A percentile compares a stretch with the other conserved stretches of the same genome.
Evolutionary conservation across 495 filamentous ascomycete species (phyloP).

Genomic region (Usnea hakonensis): DNA sequence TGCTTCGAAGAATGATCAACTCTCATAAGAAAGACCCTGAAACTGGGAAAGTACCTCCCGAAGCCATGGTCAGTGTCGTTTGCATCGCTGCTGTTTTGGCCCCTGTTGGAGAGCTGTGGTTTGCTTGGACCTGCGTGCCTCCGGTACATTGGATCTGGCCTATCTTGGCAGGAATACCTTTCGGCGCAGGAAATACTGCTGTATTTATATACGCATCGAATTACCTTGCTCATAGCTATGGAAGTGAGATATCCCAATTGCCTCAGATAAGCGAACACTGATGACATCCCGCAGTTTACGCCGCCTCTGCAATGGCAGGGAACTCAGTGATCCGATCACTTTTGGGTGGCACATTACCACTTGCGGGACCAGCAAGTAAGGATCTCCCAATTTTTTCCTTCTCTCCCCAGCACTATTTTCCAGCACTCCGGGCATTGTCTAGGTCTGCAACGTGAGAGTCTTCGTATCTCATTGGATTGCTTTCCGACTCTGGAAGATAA

Average conservation of each 20-base stretch:
- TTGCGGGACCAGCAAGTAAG: slow-evolving; percentile 54
- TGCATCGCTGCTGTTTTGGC: slow-evolving; percentile 60
- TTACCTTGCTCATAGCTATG: slow-evolving; percentile 72
- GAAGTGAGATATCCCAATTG: slow-evolving; percentile 28
- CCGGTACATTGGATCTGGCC: slow-evolving; percentile 68
- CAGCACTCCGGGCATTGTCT: background rate
- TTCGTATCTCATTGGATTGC: background rate
- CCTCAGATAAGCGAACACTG: background rate
- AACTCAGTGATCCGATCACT: slow-evolving; percentile 63
- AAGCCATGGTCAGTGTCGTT: slow-evolving; percentile 66
- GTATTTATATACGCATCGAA: slow-evolving; percentile 75
- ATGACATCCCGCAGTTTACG: slow-evolving; percentile 40
- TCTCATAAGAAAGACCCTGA: slow-evolving; percentile 56
- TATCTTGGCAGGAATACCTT: slow-evolving; percentile 69
- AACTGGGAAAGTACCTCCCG: slow-evolving; percentile 60
- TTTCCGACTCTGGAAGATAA: background rate
- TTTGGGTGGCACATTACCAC: slow-evolving; percentile 62
- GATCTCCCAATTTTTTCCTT: background rate
- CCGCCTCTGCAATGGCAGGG: slow-evolving; percentile 69
- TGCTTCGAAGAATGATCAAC: slow-evolving; percentile 67
- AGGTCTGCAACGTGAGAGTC: background rate
- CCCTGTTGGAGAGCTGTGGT: slow-evolving; percentile 67
- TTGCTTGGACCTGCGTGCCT: slow-evolving; percentile 73
- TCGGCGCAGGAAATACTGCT: slow-evolving; percentile 67
- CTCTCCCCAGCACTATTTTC: background rate